Conservation (phyloP, 2,329 filamentous ascomycete species). For the Fusarium kyushuense region DNA sequence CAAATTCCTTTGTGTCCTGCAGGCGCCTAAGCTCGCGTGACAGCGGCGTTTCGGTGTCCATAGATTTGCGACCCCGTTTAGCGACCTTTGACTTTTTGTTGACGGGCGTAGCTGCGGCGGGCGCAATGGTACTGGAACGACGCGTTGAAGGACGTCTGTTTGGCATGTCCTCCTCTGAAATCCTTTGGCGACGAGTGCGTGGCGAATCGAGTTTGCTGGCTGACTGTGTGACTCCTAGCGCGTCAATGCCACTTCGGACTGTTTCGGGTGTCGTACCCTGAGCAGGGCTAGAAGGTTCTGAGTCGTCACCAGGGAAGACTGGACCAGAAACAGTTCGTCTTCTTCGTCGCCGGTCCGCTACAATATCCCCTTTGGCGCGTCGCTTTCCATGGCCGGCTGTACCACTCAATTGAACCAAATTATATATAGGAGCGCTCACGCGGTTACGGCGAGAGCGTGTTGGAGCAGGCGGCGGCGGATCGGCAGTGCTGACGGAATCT, state of each 20-base stretch:
- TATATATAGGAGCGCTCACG: constrained; percentile 72
- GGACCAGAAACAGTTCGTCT: constrained; percentile 62
- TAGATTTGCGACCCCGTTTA: constrained; percentile 69
- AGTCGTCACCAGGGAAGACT: constrained; percentile 30
- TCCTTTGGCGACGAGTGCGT: constrained; percentile 50
- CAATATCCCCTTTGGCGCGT: constrained; percentile 64
- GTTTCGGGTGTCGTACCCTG: constrained; percentile 33
- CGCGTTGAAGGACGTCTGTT: constrained; percentile 60
- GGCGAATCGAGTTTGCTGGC: constrained; percentile 54
- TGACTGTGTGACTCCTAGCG: constrained; percentile 60
- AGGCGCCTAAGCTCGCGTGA: constrained; percentile 70
- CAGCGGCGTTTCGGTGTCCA: constrained; percentile 61
- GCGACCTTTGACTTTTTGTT: constrained; percentile 66
- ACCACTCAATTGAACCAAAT: constrained; percentile 71
- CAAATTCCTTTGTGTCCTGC: constrained; percentile 72
- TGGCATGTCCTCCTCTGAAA: constrained; percentile 46
- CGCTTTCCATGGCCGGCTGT: constrained; percentile 71
- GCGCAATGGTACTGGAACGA: constrained; percentile 52
- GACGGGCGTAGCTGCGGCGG: constrained; percentile 58
- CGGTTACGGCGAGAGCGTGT: constrained; percentile 66
- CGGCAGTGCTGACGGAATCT: constrained; percentile 19
- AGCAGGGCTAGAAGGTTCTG: constrained; percentile 18
- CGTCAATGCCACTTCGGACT: constrained; percentile 58
- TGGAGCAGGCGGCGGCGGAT: constrained; percentile 43
- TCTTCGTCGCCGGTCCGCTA: constrained; percentile 59